phyloP scores from a whole-genome alignment of 1,139 yeast species.

The Geotrichum candidum region DNA sequence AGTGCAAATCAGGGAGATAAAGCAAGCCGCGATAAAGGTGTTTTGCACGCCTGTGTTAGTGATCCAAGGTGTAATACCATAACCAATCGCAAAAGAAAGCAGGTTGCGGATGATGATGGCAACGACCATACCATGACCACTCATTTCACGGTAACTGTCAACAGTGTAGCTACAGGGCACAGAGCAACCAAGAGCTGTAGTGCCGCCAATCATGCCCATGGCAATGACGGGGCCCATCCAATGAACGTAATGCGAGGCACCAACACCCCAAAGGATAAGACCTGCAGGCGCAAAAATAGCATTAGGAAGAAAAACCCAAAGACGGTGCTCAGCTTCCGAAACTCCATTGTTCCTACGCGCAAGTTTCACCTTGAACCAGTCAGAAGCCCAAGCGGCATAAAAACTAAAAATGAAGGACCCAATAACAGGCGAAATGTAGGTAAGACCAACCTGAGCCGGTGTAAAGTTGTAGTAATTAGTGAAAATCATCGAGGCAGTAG shows the following conservation, averaged over 20 bases:
- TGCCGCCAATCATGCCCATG: conserved; percentile 45
- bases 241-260: conserved; percentile 54
- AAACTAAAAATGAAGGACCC: conserved; percentile 72
- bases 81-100: conserved; percentile 45
- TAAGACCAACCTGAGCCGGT: conserved; percentile 66
- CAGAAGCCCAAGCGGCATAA: conserved; percentile 46
- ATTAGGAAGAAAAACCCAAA: conserved; percentile 61
- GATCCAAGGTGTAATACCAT: conserved; percentile 48
- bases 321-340: conserved; percentile 69
- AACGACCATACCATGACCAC: conserved; percentile 50
- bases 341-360: conserved; percentile 65
- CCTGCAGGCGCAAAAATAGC: conserved; percentile 67
- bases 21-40: conserved; percentile 43
- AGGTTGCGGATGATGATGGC: conserved; percentile 32
- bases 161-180: conserved; percentile 49
- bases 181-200: conserved; percentile 49
- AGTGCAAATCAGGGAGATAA: conserved; percentile 41
- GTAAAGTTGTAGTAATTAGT: conserved; percentile 60
- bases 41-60: conserved; percentile 41
- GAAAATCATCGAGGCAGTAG: conserved; percentile 52
- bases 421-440: conserved; percentile 71
- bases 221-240: conserved; percentile 46
- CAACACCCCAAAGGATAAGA: conserved; percentile 71
- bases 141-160: conserved; percentile 49
- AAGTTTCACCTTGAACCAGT: conserved; percentile 59